These are phyloP conservation scores for Echeveria elegans DNA, from an alignment of 164 flowering plant species.

Conservation along the genomic window DNA sequence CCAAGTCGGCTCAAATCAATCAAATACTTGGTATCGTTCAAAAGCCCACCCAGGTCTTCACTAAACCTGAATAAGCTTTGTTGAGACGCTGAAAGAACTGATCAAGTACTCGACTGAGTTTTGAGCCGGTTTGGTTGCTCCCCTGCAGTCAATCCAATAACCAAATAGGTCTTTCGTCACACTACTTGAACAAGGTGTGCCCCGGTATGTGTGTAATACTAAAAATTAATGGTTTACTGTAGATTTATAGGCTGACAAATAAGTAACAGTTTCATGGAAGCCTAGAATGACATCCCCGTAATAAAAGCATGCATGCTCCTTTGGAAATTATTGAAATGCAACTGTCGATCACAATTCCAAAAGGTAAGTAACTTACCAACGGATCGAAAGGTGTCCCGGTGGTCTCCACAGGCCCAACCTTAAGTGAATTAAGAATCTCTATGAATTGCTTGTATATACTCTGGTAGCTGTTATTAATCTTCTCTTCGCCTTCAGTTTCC, in stretches of 20 bases:
- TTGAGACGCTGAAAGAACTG: slow-evolving; percentile 27
- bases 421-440: slow-evolving; percentile 62
- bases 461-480: slow-evolving; percentile 78
- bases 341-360: background rate
- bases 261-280: background rate
- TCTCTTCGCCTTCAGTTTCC: slow-evolving; percentile 77
- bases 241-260: background rate
- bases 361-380: slow-evolving; percentile 46
- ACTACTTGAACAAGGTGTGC: slow-evolving; percentile 2
- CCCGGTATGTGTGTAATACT: background rate
- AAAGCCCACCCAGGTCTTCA: slow-evolving; percentile 41
- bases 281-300: background rate
- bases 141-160: slow-evolving; percentile 35
- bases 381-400: slow-evolving; percentile 78
- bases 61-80: slow-evolving; percentile 37
- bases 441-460: slow-evolving; percentile 83
- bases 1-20: slow-evolving; percentile 37
- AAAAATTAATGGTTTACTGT: background rate
- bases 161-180: slow-evolving; percentile 15
- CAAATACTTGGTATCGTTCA: slow-evolving; percentile 23
- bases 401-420: slow-evolving; percentile 72
- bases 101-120: slow-evolving; percentile 37
- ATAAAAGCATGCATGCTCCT: background rate
- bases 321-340: background rate
- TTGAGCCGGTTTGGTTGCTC: slow-evolving; percentile 41